phyloP scores from a whole-genome alignment of 2,329 filamentous ascomycete genomes.

The Pseudogymnoascus sp. region DNA sequence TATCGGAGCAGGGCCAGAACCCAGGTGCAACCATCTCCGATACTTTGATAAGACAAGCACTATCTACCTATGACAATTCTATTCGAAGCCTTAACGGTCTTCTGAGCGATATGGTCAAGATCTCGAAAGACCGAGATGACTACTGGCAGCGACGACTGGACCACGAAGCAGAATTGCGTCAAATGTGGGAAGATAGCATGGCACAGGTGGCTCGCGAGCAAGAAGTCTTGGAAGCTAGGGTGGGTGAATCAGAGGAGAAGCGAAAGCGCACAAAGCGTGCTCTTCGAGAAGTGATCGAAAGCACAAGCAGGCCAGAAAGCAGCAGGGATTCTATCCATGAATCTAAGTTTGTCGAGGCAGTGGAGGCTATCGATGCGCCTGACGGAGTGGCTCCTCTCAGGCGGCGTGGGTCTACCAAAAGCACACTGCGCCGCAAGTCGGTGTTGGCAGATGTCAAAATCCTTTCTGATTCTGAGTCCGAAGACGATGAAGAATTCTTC shows the following conservation, averaged over 20 bases:
- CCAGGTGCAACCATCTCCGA: conserved; percentile 69
- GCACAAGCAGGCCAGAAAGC: conserved; percentile 25
- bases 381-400: conserved; percentile 30
- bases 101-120: conserved; percentile 78
- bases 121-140: conserved; percentile 85
- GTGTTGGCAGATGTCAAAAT: conserved; percentile 63
- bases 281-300: conserved; percentile 72
- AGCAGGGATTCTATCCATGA: conserved; percentile 15
- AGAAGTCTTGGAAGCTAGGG: conserved; percentile 77
- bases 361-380: conserved; percentile 29
- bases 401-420: conserved; percentile 36
- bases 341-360: conserved; percentile 1
- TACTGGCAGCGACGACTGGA: conserved; percentile 97
- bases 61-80: conserved; percentile 80
- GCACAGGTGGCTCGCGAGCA: conserved; percentile 91
- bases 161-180: conserved; percentile 80
- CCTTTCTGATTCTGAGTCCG: conserved; percentile 66
- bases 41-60: conserved; percentile 64
- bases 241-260: conserved; percentile 86
- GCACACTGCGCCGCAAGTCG: conserved; percentile 50
- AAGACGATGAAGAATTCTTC: conserved; percentile 89
- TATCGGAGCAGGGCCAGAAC: conserved; percentile 60
- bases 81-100: conserved; percentile 80
- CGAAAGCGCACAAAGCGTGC: conserved; percentile 82
- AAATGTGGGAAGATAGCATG: conserved; percentile 99